Conservation (phyloP, 441 rosid species). For the Euphorbia corollata region DNA sequence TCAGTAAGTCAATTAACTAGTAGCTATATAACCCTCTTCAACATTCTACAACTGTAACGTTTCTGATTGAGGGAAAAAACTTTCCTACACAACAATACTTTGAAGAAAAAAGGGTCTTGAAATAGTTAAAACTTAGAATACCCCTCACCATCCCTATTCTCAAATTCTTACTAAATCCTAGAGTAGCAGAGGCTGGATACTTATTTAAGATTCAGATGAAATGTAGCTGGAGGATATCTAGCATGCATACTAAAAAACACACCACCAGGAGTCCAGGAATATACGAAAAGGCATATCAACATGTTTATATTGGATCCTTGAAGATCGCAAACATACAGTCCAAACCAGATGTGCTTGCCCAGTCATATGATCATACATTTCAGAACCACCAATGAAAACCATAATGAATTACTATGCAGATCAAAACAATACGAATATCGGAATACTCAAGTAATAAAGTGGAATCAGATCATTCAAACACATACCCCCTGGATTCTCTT, state of each 20-base stretch:
- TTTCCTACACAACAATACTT: too few species aligned
- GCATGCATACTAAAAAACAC: not conserved
- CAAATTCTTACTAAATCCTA: not conserved
- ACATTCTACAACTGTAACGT: not conserved
- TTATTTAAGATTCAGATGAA: not conserved
- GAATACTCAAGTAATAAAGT: not conserved
- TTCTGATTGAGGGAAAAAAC: too few species aligned
- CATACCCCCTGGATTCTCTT: constrained; percentile 82
- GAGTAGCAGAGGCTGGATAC: too few species aligned
- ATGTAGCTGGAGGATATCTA: not conserved
- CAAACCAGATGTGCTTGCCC: not conserved
- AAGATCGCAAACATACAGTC: not conserved
- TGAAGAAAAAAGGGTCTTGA: too few species aligned
- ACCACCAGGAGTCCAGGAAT: too few species aligned
- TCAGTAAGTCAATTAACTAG: not conserved
- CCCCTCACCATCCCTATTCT: not conserved
- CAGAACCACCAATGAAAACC: not conserved
- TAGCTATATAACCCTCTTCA: not conserved
- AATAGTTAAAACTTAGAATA: not conserved
- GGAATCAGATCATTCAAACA: not conserved
- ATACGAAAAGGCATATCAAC: not conserved
- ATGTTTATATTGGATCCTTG: not conserved
- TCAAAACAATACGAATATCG: not conserved
- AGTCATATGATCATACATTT: not conserved
- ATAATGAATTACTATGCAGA: not conserved